phyloP scores from a whole-genome alignment of 495 filamentous ascomycete species.

The Elasticomyces elasticus region DNA sequence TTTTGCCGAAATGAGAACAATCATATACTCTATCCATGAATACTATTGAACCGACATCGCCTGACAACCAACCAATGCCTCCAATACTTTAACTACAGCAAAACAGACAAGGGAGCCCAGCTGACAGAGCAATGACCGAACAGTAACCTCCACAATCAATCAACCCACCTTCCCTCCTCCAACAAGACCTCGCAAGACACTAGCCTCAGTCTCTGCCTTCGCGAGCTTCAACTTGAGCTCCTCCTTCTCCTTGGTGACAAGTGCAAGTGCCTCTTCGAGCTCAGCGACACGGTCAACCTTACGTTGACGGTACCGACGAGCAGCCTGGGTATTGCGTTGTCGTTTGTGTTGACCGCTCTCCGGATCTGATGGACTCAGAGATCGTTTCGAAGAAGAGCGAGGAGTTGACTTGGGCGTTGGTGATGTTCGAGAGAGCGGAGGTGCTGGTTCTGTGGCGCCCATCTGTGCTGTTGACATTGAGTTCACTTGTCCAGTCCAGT shows the following conservation, averaged over 20 bases:
- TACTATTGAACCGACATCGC: not conserved
- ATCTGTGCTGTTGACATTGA: no score
- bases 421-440: not conserved
- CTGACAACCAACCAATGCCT: no score
- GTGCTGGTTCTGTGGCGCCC: not conserved
- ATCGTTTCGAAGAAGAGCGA: not conserved
- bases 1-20: not conserved
- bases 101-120: no score
- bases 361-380: not conserved
- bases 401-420: not conserved
- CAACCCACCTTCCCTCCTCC: not conserved
- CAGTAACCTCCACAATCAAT: not conserved
- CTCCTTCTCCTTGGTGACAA: conserved; percentile 15
- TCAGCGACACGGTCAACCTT: conserved; percentile 29
- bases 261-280: conserved; percentile 27
- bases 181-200: conserved; percentile 15
- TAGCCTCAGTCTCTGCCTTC: conserved; percentile 12
- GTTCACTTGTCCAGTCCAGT: no score
- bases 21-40: not conserved
- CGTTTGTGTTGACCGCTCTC: conserved; percentile 16
- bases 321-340: conserved; percentile 30
- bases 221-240: conserved; percentile 18
- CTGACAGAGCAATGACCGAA: not conserved
- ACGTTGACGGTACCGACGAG: conserved; percentile 31
- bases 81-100: no score